Evolutionary conservation across 163 green algal species (phyloP).

Genomic region (Scenedesmus sp.): DNA sequence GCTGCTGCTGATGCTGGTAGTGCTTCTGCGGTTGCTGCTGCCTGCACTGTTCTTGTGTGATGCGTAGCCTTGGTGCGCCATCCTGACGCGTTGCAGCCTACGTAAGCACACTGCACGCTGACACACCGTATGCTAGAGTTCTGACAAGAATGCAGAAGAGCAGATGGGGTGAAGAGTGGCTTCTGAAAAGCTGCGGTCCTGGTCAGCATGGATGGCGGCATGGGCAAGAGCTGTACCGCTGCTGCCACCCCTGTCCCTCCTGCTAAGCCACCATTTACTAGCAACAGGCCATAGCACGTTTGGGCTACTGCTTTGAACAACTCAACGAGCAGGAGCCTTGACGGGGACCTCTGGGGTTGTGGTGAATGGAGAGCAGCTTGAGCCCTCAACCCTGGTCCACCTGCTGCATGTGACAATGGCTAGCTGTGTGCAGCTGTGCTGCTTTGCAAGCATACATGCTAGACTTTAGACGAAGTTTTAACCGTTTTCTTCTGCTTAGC

Average conservation of each 20-base stretch:
- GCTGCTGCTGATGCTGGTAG: not conserved
- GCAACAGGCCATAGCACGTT: not conserved
- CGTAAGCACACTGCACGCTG: too few species aligned
- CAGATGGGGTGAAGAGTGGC: not conserved
- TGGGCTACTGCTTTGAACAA: not conserved
- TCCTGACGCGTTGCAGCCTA: not conserved
- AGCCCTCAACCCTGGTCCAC: conserved; percentile 12
- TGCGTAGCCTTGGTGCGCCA: not conserved
- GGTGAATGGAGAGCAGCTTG: not conserved
- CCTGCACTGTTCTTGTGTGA: not conserved
- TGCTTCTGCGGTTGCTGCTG: not conserved
- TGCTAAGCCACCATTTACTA: not conserved
- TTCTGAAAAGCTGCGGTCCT: not conserved
- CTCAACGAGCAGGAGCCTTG: not conserved
- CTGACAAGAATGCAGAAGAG: too few species aligned
- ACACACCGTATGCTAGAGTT: not conserved
- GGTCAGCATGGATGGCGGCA: not conserved
- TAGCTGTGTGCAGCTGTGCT: not conserved
- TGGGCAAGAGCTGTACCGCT: not conserved
- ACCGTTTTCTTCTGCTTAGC: not conserved
- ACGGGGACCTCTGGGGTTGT: not conserved
- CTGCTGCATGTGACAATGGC: conserved; percentile 1
- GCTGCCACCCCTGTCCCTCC: not conserved
- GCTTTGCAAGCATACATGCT: not conserved
- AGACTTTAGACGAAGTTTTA: not conserved